Evolutionary conservation across 257 asterid species (phyloP), one percentile per base, ranked within the genome.

Genomic region (Gardenia jasminoides): DNA sequence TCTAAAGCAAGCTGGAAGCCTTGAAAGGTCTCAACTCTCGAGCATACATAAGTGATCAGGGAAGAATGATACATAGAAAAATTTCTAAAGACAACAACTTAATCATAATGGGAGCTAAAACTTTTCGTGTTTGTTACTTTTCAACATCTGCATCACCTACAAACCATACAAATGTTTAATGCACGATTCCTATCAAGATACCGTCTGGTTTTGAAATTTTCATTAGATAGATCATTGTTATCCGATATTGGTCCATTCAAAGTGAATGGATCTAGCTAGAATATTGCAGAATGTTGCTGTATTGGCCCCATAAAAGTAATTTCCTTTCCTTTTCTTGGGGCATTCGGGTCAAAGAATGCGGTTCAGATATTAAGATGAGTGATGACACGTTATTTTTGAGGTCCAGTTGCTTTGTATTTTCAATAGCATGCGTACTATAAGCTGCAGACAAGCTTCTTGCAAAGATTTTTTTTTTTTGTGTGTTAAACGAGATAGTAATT

Each of bases 251-350:
- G 62, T 62, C 31, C 46, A 76, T 13, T 6, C 62, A 76, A 76
- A 76, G 50, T 71, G 69, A 79, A 79, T 61, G 71, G 70, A 46
- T 66, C 61, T 41, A 41, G 36, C 70, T 41, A 41, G 36, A 31
- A 48, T 44, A 48, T 20, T 10, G 74, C 56, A 67, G 79, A 64
- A 76, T 64, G 64, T 76, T 76, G 64, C 48, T 62, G 64, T 19
- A 28, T 26, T 76, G 79, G 79, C 64, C 79, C 71, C 79, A 76
- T 76, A 46, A 36, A 64, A 76, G 72, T 76, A 76, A 76, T 44
- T 76, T 64, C 72, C 26, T 76, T 28, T 64, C 79, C 64, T 28
- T 76, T 64, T 76, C 79, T 64, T 26, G 65, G 79, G 36, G 64
- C 72, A 67, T 0, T 20, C 31, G 22, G 7, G 72, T 62, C 47